Evolutionary conservation across 2,329 filamentous ascomycete genomes (phyloP), one percentile per base, ranked within the genome.

Genomic region (Aspergillus persii): DNA sequence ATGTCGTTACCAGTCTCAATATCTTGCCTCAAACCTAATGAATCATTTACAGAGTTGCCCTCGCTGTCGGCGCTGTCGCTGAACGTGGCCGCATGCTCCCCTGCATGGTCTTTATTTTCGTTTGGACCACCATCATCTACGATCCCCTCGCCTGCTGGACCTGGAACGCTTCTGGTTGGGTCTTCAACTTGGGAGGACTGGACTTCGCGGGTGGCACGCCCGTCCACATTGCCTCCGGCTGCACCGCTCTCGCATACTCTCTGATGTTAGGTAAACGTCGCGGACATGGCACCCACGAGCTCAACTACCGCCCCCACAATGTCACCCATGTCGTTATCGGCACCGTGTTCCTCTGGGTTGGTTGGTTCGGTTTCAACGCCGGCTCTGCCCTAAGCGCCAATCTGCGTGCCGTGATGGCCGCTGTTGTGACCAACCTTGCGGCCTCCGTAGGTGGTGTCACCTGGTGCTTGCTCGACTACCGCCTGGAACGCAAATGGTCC

Each of bases 81-180:
- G 92, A 96, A 74, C 85, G 92, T 66, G 92, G 92, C 61, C 87
- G 92, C 61, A 93, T 96, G 87, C 85, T 95, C 5, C 92, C 92
- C 11, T 92, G 89, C 73, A 86, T 96, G 66, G 82, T 96, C 70
- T 96, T 96, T 82, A 95, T 96, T 88, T 94, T 96, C 71, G 80
- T 96, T 74, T 96, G 92, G 92, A 84, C 89, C 1, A 96, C 92
- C 4, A 72, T 96, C 60, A 89, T 96, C 72, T 96, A 96, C 77
- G 92, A 96, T 69, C 90, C 92, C 2, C 92, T 96, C 71, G 92
- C 92, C 50, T 96, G 92, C 83, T 96, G 92, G 92, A 96, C 91
- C 8, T 96, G 92, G 92, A 96, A 96, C 73, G 76, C 89, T 0
- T 80, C 80, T 33, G 92, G 92, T 26, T 96, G 92, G 92, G 86